A percentile compares a stretch with the other conserved stretches of the same genome.
Conservation (phyloP, 2,329 filamentous ascomycete species). For the Fusarium oligoseptatum region DNA sequence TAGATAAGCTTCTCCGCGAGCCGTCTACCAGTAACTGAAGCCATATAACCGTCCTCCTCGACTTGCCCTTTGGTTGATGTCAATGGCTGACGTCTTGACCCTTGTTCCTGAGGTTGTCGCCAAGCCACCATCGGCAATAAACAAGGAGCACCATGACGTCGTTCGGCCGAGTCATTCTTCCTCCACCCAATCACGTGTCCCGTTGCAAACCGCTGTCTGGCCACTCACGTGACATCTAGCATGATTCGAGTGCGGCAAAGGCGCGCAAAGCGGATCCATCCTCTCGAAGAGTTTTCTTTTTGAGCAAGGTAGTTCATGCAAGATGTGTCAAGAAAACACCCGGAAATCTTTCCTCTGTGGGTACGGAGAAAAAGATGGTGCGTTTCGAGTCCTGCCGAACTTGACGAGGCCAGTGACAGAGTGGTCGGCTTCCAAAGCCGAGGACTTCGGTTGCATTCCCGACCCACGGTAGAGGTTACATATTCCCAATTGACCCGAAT, state of each 20-base stretch:
- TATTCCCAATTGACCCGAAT: neutral
- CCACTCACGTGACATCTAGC: constrained; percentile 19
- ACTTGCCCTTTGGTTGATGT: neutral
- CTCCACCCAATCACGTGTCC: constrained; percentile 13
- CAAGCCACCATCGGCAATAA: constrained; percentile 8
- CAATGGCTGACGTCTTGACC: neutral
- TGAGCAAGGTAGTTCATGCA: neutral
- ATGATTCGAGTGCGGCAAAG: constrained; percentile 28
- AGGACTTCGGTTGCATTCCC: constrained; percentile 4
- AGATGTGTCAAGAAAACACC: constrained; percentile 25
- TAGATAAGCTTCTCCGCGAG: constrained; percentile 32
- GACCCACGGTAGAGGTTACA: constrained; percentile 9
- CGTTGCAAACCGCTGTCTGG: neutral
- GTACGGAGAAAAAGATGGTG: constrained; percentile 13
- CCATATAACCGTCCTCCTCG: neutral
- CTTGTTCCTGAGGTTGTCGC: neutral
- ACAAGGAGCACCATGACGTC: constrained; percentile 21
- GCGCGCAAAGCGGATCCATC: constrained; percentile 13
- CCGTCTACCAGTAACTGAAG: neutral
- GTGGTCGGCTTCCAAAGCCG: constrained; percentile 22
- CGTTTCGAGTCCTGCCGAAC: constrained; percentile 15
- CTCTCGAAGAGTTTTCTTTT: constrained; percentile 34
- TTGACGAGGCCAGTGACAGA: neutral
- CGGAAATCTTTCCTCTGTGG: constrained; percentile 5
- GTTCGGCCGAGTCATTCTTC: neutral